Conservation (phyloP, 106 monocot genomes). For the Chionographis japonica region DNA sequence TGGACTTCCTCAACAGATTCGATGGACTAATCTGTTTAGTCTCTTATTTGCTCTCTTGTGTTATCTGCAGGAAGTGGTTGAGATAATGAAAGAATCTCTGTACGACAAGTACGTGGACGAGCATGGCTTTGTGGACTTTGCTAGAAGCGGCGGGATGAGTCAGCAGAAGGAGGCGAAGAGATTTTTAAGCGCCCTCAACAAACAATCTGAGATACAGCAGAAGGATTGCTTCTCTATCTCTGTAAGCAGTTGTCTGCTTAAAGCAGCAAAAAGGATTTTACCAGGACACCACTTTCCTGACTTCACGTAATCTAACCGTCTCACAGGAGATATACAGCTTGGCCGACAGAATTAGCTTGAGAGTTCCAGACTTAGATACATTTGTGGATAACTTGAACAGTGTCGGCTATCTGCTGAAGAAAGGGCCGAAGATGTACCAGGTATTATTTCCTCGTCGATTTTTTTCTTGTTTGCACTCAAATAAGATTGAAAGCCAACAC, state of each 20-base stretch:
- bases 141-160: slow-evolving; percentile 92
- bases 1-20: too few relatives aligned
- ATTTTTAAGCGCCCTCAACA: slow-evolving; percentile 79
- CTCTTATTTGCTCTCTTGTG: neutral
- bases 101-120: slow-evolving; percentile 97
- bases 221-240: slow-evolving; percentile 86
- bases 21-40: too few relatives aligned
- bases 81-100: slow-evolving; percentile 98
- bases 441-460: slow-evolving; percentile 21
- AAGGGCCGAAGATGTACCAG: slow-evolving; percentile 90
- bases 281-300: neutral
- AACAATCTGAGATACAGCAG: slow-evolving; percentile 75
- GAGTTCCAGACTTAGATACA: slow-evolving; percentile 82
- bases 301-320: slow-evolving; percentile 9
- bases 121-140: slow-evolving; percentile 86
- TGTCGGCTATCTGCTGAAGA: slow-evolving; percentile 90
- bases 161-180: slow-evolving; percentile 88
- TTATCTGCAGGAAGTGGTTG: slow-evolving; percentile 77
- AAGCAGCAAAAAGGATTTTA: too few relatives aligned
- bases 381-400: slow-evolving; percentile 87
- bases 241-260: slow-evolving; percentile 30
- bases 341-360: slow-evolving; percentile 73
- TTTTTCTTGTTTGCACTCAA: neutral
- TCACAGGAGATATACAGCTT: slow-evolving; percentile 86
- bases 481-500: neutral